A percentile compares a stretch with the other conserved stretches of the same genome.
phyloP scores from a whole-genome alignment of 2,329 filamentous ascomycete genomes.

The Elsinoe arachidis region DNA sequence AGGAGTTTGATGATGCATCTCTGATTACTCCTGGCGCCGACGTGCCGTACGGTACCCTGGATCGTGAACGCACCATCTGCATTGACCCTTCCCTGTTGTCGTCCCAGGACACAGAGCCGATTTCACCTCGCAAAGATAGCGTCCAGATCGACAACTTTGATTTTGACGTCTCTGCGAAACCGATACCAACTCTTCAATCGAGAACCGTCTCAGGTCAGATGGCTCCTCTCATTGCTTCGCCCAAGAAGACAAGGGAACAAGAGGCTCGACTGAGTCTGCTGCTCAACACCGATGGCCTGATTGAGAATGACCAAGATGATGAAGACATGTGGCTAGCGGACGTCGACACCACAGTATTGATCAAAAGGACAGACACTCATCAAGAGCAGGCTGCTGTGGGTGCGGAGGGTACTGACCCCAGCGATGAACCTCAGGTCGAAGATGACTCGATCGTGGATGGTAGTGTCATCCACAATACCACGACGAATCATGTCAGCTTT shows the following conservation, averaged over 20 bases:
- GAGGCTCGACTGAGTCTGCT: slow-evolving; percentile 10
- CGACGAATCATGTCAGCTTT: not conserved
- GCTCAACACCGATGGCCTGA: slow-evolving; percentile 7
- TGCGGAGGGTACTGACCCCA: not conserved
- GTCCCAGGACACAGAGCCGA: not conserved
- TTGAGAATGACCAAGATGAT: not conserved
- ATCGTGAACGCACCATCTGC: not conserved
- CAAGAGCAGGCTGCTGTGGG: not conserved
- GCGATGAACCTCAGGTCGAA: not conserved
- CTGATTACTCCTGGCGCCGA: not conserved
- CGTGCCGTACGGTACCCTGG: not conserved
- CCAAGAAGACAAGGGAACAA: not conserved
- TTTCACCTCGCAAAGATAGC: slow-evolving; percentile 7
- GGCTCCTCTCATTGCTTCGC: not conserved
- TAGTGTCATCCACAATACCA: not conserved
- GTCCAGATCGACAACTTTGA: not conserved
- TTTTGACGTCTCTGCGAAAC: not conserved
- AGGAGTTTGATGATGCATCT: slow-evolving; percentile 11
- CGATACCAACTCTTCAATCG: not conserved
- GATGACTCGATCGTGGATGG: not conserved
- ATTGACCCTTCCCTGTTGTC: slow-evolving; percentile 13
- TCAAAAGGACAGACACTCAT: not conserved
- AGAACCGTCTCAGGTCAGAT: not conserved
- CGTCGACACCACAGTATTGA: slow-evolving; percentile 10
- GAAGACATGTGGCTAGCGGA: not conserved